Conservation (phyloP, 352 stramenopile species). For the Phytophthora idaei region DNA sequence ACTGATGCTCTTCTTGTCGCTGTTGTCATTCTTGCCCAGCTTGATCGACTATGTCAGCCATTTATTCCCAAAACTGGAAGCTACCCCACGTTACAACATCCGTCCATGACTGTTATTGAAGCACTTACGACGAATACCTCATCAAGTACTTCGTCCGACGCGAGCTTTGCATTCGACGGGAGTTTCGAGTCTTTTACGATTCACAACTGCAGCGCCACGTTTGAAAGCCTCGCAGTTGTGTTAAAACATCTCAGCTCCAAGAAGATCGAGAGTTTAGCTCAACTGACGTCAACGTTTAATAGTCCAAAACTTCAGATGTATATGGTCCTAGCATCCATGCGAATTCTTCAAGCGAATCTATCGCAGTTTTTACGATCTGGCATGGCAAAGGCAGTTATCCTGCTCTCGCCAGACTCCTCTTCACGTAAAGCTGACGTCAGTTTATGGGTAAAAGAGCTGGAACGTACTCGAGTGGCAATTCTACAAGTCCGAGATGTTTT, state of each 20-base stretch:
- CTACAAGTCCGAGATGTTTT: conserved; percentile 43
- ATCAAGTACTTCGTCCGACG: conserved; percentile 9
- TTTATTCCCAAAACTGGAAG: conserved; percentile 48
- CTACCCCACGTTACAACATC: conserved; percentile 39
- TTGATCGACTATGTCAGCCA: conserved; percentile 70
- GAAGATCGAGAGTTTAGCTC: conserved; percentile 37
- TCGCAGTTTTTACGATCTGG: conserved; percentile 68
- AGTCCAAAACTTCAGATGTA: conserved; percentile 59
- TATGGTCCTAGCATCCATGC: conserved; percentile 66
- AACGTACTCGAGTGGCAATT: conserved; percentile 21
- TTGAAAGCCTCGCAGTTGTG: conserved; percentile 45
- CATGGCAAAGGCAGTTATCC: conserved; percentile 45
- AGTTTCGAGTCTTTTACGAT: conserved; percentile 50
- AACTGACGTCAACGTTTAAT: conserved; percentile 15
- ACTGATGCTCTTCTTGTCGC: conserved; percentile 44
- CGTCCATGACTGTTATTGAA: conserved; percentile 30
- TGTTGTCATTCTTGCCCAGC: conserved; percentile 74
- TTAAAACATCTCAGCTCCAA: conserved; percentile 48
- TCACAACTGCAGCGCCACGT: conserved; percentile 53
- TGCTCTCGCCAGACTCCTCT: conserved; percentile 8
- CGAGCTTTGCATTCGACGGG: conserved; percentile 36
- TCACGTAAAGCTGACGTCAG: conserved; percentile 1
- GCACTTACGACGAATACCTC: conserved; percentile 10
- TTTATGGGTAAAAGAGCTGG: conserved; percentile 24
- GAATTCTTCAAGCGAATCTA: conserved; percentile 81